Conservation (phyloP, 345 rosid species). For the Eucalyptus curtisii region DNA sequence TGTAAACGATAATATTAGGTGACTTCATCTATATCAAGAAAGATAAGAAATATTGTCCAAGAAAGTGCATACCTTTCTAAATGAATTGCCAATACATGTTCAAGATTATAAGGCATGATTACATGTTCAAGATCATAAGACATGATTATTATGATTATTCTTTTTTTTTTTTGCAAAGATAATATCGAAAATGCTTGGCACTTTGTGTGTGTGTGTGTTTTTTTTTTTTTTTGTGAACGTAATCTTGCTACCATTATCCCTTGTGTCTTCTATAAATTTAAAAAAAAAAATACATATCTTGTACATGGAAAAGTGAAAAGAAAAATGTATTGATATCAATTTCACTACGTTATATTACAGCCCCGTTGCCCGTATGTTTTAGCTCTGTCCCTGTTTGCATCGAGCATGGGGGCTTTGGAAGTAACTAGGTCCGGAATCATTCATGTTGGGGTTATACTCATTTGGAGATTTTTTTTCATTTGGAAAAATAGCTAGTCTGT, state of each 20-base stretch:
- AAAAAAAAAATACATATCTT: not conserved
- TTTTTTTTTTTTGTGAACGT: not conserved
- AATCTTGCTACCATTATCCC: not conserved
- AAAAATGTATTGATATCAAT: not conserved
- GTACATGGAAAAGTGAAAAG: not conserved
- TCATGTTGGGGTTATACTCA: not conserved
- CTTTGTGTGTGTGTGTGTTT: not conserved
- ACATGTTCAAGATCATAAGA: not conserved
- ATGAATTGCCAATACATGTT: not conserved
- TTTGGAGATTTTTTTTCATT: not conserved
- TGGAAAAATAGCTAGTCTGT: not conserved
- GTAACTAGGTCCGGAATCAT: not conserved
- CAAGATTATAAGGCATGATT: not conserved
- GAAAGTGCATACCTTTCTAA: not conserved
- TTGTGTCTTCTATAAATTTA: not conserved
- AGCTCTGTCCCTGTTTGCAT: not conserved
- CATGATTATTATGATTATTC: not conserved
- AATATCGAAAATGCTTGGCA: not conserved
- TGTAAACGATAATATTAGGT: not conserved
- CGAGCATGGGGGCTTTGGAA: not conserved
- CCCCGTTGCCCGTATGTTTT: not conserved
- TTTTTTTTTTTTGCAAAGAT: not conserved
- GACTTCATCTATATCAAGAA: not conserved
- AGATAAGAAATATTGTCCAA: not conserved
- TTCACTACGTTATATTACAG: not conserved